Evolutionary conservation across 129 eudicot species (phyloP).

Genomic region (Escallonia rubra): DNA sequence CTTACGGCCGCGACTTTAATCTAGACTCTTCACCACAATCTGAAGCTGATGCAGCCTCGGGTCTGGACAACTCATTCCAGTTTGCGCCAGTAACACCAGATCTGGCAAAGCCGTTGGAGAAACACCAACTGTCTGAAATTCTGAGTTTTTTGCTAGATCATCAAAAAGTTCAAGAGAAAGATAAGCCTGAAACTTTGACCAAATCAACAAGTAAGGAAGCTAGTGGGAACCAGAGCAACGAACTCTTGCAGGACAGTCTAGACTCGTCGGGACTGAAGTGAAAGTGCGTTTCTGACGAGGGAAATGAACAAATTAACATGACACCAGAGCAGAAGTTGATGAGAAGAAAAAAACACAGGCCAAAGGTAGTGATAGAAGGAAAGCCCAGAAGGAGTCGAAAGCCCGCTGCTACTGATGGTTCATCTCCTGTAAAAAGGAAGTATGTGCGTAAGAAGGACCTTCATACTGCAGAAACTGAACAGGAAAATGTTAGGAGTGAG

Average conservation of each 20-base stretch:
- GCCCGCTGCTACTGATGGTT: slow-evolving; percentile 20
- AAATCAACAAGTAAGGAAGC: slow-evolving; percentile 19
- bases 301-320: slow-evolving; percentile 39
- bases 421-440: no score
- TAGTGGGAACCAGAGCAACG: slow-evolving; percentile 18
- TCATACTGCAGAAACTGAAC: no score
- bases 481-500: no score
- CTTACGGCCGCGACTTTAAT: slow-evolving; percentile 28
- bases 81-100: slow-evolving; percentile 64
- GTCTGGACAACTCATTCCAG: slow-evolving; percentile 23
- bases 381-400: slow-evolving; percentile 58
- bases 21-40: slow-evolving; percentile 46
- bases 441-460: no score
- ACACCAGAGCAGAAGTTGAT: slow-evolving; percentile 78
- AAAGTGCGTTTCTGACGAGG: slow-evolving; percentile 22
- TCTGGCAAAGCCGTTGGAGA: slow-evolving; percentile 30
- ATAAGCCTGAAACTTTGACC: slow-evolving; percentile 13
- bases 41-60: slow-evolving; percentile 31
- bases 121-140: slow-evolving; percentile 23
- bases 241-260: slow-evolving; percentile 23
- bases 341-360: slow-evolving; percentile 70
- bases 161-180: slow-evolving; percentile 24
- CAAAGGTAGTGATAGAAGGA: slow-evolving; percentile 81
- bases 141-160: slow-evolving; percentile 14
- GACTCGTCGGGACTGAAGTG: slow-evolving; percentile 39